Percentiles rank a stretch among this genome's conserved stretches.
Conservation (phyloP, 139 green algal species). For the Chlamydomonas asymmetrica region DNA sequence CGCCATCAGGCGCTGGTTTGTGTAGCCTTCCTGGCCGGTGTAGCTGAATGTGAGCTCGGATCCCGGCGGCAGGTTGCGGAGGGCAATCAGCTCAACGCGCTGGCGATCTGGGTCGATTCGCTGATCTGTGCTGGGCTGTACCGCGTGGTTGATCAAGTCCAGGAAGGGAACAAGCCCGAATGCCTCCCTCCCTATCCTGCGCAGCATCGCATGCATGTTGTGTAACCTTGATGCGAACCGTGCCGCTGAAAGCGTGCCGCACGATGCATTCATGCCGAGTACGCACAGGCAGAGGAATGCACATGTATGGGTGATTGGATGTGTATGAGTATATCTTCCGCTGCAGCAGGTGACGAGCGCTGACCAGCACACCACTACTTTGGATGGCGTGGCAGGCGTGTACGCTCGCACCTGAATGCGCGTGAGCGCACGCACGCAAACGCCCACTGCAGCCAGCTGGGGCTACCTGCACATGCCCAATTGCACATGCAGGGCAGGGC, state of each 20-base stretch:
- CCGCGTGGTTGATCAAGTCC: constrained; percentile 63
- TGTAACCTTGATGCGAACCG: too few species aligned
- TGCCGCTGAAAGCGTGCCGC: too few species aligned
- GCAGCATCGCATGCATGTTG: not conserved
- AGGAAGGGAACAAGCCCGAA: constrained; percentile 67
- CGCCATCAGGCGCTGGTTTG: constrained; percentile 53
- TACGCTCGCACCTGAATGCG: constrained; percentile 50
- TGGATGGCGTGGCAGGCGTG: too few species aligned
- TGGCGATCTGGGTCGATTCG: not conserved
- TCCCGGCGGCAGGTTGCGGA: constrained; percentile 33
- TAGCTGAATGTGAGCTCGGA: constrained; percentile 65
- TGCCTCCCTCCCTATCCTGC: constrained; percentile 24
- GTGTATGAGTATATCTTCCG: too few species aligned
- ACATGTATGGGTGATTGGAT: too few species aligned
- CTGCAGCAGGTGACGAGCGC: too few species aligned
- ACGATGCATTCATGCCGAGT: too few species aligned
- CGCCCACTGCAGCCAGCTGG: constrained; percentile 54
- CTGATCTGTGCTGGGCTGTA: constrained; percentile 10
- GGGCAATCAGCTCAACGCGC: constrained; percentile 47
- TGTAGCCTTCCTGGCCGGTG: constrained; percentile 43
- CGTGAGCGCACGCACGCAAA: constrained; percentile 62
- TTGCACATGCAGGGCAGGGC: too few species aligned
- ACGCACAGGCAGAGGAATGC: too few species aligned
- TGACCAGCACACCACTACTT: too few species aligned
- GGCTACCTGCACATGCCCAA: constrained; percentile 33